Percentiles rank a stretch among this genome's conserved stretches.
phyloP scores from a whole-genome alignment of 2,329 filamentous ascomycete species.

The Colletotrichum euphorbiae region DNA sequence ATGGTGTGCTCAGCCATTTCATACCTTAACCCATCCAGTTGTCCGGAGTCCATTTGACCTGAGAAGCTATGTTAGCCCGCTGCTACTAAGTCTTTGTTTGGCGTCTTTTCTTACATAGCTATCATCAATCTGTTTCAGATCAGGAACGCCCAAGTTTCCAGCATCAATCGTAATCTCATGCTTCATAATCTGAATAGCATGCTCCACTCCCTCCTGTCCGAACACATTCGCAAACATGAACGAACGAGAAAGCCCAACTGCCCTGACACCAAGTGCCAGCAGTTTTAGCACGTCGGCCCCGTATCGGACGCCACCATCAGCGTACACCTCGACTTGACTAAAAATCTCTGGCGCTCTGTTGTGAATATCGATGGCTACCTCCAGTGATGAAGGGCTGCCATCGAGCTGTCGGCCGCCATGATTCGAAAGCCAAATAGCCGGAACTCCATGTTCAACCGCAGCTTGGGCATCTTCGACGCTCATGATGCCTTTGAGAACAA shows the following conservation, averaged over 20 bases:
- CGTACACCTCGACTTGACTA: slow-evolving; percentile 52
- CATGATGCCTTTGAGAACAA: slow-evolving; percentile 56
- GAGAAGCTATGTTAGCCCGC: too few species aligned
- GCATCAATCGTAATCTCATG: slow-evolving; percentile 60
- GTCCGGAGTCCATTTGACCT: slow-evolving; percentile 47
- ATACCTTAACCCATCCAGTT: slow-evolving; percentile 35
- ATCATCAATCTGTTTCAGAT: slow-evolving; percentile 50
- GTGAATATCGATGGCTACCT: slow-evolving; percentile 55
- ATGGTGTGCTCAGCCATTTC: too few species aligned
- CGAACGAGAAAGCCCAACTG: slow-evolving; percentile 60
- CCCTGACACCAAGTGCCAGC: slow-evolving; percentile 56
- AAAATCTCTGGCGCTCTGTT: slow-evolving; percentile 52
- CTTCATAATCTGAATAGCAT: slow-evolving; percentile 58
- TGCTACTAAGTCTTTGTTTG: too few species aligned
- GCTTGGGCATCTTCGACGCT: slow-evolving; percentile 51
- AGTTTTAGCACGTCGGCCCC: slow-evolving; percentile 57
- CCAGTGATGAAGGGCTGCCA: slow-evolving; percentile 51
- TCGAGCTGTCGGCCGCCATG: slow-evolving; percentile 58
- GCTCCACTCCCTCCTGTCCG: slow-evolving; percentile 60
- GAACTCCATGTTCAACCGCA: slow-evolving; percentile 49
- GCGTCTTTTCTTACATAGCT: slow-evolving; percentile 11
- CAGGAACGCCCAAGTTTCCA: slow-evolving; percentile 55
- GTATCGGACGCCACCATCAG: slow-evolving; percentile 58
- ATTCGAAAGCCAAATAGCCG: slow-evolving; percentile 55
- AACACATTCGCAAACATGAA: slow-evolving; percentile 66